These are phyloP conservation scores for Celoporthe dispersa DNA, from an alignment of 2,329 filamentous ascomycete species.

Conservation along the genomic window DNA sequence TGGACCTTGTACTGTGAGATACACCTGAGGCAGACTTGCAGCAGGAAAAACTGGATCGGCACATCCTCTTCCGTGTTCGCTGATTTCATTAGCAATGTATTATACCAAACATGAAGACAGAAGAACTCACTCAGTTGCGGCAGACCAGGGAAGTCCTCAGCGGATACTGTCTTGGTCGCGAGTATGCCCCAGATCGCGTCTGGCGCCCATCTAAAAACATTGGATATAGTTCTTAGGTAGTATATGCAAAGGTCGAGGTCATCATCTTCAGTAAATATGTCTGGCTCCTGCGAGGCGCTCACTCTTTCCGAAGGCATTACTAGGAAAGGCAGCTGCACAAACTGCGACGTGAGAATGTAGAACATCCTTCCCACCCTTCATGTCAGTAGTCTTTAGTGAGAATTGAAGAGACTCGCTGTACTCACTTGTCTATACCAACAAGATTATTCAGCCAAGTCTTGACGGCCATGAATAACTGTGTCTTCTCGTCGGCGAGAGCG, in stretches of 20 bases:
- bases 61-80: slow-evolving; percentile 60
- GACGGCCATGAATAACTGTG: slow-evolving; percentile 75
- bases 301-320: slow-evolving; percentile 37
- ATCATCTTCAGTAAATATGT: slow-evolving; percentile 57
- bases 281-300: slow-evolving; percentile 35
- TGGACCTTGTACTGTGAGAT: slow-evolving; percentile 52
- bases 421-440: slow-evolving; percentile 66
- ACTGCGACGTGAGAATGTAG: slow-evolving; percentile 62
- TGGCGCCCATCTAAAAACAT: slow-evolving; percentile 71
- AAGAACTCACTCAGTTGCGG: slow-evolving; percentile 55
- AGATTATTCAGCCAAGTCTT: slow-evolving; percentile 79
- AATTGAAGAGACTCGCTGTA: slow-evolving; percentile 12
- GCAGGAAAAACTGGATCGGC: slow-evolving; percentile 69
- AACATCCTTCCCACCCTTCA: slow-evolving; percentile 55
- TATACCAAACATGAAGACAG: neutral
- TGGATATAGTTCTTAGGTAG: slow-evolving; percentile 74
- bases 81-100: slow-evolving; percentile 38
- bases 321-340: slow-evolving; percentile 60
- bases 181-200: slow-evolving; percentile 73
- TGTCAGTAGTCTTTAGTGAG: slow-evolving; percentile 30
- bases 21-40: slow-evolving; percentile 68
- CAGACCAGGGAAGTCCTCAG: slow-evolving; percentile 49
- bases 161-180: slow-evolving; percentile 62
- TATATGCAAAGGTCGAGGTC: slow-evolving; percentile 80
- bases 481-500: slow-evolving; percentile 71